A percentile compares a stretch with the other conserved stretches of the same genome.
Conservation (phyloP, 306 rosid genomes). For the Casuarina equisetifolia region DNA sequence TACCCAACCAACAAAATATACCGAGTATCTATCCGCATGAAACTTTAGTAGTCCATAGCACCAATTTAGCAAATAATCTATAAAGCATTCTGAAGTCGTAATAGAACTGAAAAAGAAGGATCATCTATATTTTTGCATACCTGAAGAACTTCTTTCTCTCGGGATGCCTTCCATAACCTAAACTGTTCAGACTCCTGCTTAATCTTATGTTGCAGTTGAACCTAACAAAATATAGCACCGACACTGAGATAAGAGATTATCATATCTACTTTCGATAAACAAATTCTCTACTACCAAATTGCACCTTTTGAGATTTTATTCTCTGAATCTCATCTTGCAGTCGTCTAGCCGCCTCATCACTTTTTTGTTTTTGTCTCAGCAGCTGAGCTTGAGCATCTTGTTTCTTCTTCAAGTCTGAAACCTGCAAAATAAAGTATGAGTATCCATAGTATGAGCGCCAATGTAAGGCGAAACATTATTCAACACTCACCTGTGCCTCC, state of each 20-base stretch:
- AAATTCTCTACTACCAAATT: not conserved
- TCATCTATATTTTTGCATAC: slow-evolving; percentile 36
- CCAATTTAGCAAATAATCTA: not conserved
- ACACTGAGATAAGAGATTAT: slow-evolving; percentile 1
- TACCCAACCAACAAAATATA: no score
- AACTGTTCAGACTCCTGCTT: slow-evolving; percentile 98
- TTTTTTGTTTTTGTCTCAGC: slow-evolving; percentile 77
- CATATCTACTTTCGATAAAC: not conserved
- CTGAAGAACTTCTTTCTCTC: slow-evolving; percentile 98
- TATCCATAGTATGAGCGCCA: slow-evolving; percentile 11
- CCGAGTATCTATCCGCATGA: not conserved
- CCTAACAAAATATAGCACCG: slow-evolving; percentile 44
- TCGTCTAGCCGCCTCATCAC: slow-evolving; percentile 84
- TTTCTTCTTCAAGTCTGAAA: slow-evolving; percentile 76
- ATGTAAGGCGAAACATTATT: slow-evolving; percentile 9
- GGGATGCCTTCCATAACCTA: slow-evolving; percentile 89
- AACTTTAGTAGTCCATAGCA: not conserved
- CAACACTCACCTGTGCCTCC: slow-evolving; percentile 71
- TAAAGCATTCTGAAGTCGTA: not conserved
- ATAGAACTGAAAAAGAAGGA: not conserved
- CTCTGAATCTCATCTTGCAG: slow-evolving; percentile 91
- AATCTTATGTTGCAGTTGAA: slow-evolving; percentile 94
- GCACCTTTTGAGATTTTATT: slow-evolving; percentile 88
- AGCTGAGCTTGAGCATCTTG: slow-evolving; percentile 93
- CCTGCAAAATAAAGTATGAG: slow-evolving; percentile 56